phyloP scores from a whole-genome alignment of 768 basidiomycete species.

The Suillus plorans region DNA sequence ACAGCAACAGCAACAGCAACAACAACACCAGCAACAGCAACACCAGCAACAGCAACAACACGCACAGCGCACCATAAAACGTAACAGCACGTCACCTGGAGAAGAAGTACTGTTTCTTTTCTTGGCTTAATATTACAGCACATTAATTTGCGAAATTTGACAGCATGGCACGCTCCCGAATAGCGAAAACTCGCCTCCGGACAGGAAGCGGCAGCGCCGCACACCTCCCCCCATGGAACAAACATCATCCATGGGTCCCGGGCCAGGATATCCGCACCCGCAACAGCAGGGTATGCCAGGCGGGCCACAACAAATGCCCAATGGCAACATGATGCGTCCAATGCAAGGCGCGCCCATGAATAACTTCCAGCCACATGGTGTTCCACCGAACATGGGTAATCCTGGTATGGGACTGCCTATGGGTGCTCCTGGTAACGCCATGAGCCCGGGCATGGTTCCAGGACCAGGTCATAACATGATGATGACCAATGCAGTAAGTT shows the following conservation, averaged over 20 bases:
- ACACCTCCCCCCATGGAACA: slow-evolving; percentile 48
- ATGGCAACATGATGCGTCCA: slow-evolving; percentile 40
- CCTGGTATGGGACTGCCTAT: slow-evolving; percentile 33
- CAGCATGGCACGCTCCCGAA: slow-evolving; percentile 50
- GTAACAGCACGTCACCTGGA: slow-evolving; percentile 61
- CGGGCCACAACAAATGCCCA: slow-evolving; percentile 38
- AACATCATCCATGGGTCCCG: slow-evolving; percentile 34
- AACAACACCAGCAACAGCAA: slow-evolving; percentile 16
- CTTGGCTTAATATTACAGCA: slow-evolving; percentile 5
- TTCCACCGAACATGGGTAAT: slow-evolving; percentile 27
- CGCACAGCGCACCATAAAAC: slow-evolving; percentile 37
- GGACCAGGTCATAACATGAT: slow-evolving; percentile 29
- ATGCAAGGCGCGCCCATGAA: slow-evolving; percentile 34
- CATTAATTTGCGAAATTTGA: neutral
- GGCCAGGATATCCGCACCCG: slow-evolving; percentile 33
- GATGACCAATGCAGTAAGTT: slow-evolving; percentile 31
- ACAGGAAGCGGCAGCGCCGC: slow-evolving; percentile 51
- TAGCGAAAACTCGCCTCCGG: slow-evolving; percentile 56
- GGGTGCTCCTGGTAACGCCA: slow-evolving; percentile 26
- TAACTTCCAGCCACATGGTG: slow-evolving; percentile 31
- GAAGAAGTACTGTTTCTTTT: slow-evolving; percentile 48
- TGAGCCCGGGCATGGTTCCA: slow-evolving; percentile 40
- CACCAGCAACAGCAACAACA: slow-evolving; percentile 24
- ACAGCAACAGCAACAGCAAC: slow-evolving; percentile 20
- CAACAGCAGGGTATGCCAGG: slow-evolving; percentile 37